Percentiles rank a stretch among this genome's conserved stretches.
These are phyloP conservation scores for Thermothielavioides terrestris DNA, from an alignment of 495 filamentous ascomycete genomes.

Conservation along the genomic window DNA sequence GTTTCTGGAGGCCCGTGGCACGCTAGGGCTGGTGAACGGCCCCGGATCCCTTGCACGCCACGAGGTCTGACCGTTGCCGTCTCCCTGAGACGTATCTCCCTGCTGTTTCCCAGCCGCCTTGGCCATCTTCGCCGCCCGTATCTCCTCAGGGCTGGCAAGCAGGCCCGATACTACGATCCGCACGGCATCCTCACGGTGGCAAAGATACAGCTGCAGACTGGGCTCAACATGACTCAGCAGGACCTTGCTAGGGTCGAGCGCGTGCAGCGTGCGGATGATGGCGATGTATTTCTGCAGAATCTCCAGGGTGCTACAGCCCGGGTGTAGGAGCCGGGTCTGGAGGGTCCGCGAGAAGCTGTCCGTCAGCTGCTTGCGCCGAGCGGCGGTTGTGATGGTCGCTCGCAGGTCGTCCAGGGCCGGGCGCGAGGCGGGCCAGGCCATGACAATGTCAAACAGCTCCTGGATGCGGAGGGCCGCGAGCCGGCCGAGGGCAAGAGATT, in stretches of 20 bases:
- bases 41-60: not conserved
- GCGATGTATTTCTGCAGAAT: conserved; percentile 87
- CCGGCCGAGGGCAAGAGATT: conserved; percentile 66
- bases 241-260: conserved; percentile 87
- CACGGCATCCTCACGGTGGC: conserved; percentile 88
- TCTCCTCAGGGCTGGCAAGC: conserved; percentile 55
- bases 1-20: not conserved
- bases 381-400: conserved; percentile 46
- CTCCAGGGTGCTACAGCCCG: conserved; percentile 79
- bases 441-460: conserved; percentile 81
- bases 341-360: conserved; percentile 60
- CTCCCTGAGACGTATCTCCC: not conserved
- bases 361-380: conserved; percentile 55
- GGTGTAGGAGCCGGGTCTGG: conserved; percentile 68
- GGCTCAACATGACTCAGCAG: conserved; percentile 78
- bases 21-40: conserved; percentile 9
- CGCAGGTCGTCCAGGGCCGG: conserved; percentile 76
- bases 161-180: conserved; percentile 79
- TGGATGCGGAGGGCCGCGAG: conserved; percentile 71
- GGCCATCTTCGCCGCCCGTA: conserved; percentile 24
- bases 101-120: conserved; percentile 25
- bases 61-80: not conserved
- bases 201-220: conserved; percentile 76
- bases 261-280: conserved; percentile 79
- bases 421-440: conserved; percentile 70